phyloP scores from a whole-genome alignment of 441 rosid genomes.

The Populus hybrid region DNA sequence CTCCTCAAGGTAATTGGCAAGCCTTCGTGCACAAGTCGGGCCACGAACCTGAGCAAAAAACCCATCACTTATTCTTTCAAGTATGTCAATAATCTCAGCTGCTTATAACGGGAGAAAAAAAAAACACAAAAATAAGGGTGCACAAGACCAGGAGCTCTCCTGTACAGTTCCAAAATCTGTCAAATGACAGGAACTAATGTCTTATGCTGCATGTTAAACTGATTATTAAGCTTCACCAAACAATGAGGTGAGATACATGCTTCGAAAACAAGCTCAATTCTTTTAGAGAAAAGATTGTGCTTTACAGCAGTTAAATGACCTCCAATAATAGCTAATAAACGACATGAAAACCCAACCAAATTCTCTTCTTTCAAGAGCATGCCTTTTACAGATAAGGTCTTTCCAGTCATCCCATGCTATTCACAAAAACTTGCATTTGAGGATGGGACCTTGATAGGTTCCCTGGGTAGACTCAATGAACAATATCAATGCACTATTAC shows the following conservation, averaged over 20 bases:
- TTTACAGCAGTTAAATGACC: not conserved
- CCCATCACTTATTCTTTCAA: not conserved
- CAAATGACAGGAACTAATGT: too few species aligned
- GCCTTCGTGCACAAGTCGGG: conserved; percentile 80
- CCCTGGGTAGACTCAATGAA: too few species aligned
- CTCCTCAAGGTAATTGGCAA: conserved; percentile 68
- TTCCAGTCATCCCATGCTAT: not conserved
- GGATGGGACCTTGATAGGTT: not conserved
- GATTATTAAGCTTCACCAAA: not conserved
- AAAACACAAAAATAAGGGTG: not conserved
- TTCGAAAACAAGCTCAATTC: not conserved
- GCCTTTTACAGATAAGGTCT: not conserved
- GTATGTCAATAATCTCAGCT: not conserved
- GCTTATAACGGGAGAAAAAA: not conserved
- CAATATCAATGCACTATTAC: too few species aligned
- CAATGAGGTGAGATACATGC: not conserved
- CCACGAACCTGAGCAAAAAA: conserved; percentile 70
- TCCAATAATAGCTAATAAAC: not conserved
- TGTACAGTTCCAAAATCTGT: not conserved
- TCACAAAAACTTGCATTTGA: not conserved
- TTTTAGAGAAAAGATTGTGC: not conserved
- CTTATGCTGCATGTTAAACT: not conserved
- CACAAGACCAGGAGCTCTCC: not conserved
- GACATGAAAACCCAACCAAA: not conserved
- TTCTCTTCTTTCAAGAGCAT: not conserved